Percentiles rank a stretch among this genome's conserved stretches.
phyloP scores from a whole-genome alignment of 192 early-diverging fungal species.

The Backusella westeae region DNA sequence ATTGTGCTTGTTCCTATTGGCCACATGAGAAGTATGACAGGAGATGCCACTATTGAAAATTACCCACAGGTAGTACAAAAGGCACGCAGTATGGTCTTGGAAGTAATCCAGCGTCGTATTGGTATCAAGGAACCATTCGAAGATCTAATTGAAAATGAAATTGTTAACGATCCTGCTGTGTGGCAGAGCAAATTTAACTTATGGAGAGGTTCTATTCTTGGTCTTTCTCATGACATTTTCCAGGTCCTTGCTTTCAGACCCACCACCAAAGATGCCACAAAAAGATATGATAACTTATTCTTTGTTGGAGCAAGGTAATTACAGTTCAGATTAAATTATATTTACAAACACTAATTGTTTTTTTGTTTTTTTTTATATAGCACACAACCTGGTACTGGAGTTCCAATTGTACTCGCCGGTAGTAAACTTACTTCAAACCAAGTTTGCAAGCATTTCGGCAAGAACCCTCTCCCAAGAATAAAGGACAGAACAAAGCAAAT shows the following conservation, averaged over 20 bases:
- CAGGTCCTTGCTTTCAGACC: constrained; percentile 58
- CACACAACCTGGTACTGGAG: constrained; percentile 61
- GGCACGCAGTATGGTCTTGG: constrained; percentile 42
- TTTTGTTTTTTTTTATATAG: constrained; percentile 16
- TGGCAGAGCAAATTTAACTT: constrained; percentile 59
- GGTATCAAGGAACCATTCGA: constrained; percentile 36
- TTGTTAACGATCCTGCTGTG: constrained; percentile 43
- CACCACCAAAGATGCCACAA: constrained; percentile 43
- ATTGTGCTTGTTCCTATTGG: constrained; percentile 56
- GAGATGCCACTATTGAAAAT: constrained; percentile 5
- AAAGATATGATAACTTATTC: constrained; percentile 49
- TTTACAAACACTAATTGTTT: background rate
- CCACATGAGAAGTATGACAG: constrained; percentile 24
- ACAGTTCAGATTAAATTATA: background rate
- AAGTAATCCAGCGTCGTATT: constrained; percentile 34
- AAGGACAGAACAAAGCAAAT: background rate
- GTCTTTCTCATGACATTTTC: constrained; percentile 47
- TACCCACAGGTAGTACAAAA: constrained; percentile 26
- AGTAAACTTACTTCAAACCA: constrained; percentile 47
- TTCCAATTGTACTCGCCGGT: constrained; percentile 56
- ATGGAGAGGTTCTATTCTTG: constrained; percentile 55
- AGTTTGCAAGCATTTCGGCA: constrained; percentile 34
- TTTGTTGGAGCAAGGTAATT: constrained; percentile 50
- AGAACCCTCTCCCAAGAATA: constrained; percentile 4
- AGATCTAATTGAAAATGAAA: constrained; percentile 43